Evolutionary conservation across 2,329 filamentous ascomycete species (phyloP), one percentile per base, ranked within the genome.

Genomic region (Alternaria solani): DNA sequence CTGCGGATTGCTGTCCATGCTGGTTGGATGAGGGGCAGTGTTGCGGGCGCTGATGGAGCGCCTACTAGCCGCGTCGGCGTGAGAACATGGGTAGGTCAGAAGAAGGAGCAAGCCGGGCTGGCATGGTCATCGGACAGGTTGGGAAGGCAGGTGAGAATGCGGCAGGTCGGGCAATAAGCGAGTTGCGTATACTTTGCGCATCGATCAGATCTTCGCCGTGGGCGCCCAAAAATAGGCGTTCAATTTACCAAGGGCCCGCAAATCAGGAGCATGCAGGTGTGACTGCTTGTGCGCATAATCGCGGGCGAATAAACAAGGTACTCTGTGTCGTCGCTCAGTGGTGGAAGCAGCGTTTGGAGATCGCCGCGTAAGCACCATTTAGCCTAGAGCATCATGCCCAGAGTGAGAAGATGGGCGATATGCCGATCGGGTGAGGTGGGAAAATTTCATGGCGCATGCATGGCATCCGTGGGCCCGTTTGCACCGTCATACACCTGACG

Each of bases 141-240:
- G 46, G 46, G 36, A 44, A 42, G 55, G 51, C 56, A 60, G 58
- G 46, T 65, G 64, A 51, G 54, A 66, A 54, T 57, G 62, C 62
- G 67, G 67, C 63, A 66, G 59, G 58, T 49, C 51, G 61, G 49
- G 63, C 59, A 62, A 61, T 59, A 63, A 63, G 55, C 57, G 56
- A 61, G 52, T 59, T 61, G 61, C 57, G 53, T 60, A 53, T 54
- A 61, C 47, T 61, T 46, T 30, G 51, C 55, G 52, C 54, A 62
- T 59, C 62, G 62, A 69, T 68, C 61, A 62, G 63, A 66, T 68
- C 67, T 51, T 55, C 55, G 55, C 43, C 49, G 48, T 59, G 57
- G 63, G 61, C 48, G 61, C 57, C 69, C 64, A 63, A 65, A 65
- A 66, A 69, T 69, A 70, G 65, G 61, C 62, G 59, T 64, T 60